These are phyloP conservation scores for Pulveroboletus ravenelii DNA, from an alignment of 768 basidiomycete species.

Conservation along the genomic window DNA sequence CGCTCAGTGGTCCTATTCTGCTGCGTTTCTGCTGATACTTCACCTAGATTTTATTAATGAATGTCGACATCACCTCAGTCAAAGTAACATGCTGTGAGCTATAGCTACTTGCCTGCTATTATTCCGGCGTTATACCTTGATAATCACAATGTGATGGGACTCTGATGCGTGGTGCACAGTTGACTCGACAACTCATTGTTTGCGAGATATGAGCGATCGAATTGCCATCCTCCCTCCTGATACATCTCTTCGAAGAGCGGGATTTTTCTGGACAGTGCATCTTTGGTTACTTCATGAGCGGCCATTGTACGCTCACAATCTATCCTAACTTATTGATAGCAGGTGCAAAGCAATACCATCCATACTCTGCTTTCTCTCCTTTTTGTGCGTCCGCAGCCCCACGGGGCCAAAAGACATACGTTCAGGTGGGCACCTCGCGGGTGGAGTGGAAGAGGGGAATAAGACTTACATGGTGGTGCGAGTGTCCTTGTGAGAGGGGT, in stretches of 20 bases:
- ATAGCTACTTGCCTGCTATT: slow-evolving; percentile 1
- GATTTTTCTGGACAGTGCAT: slow-evolving; percentile 82
- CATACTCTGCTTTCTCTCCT: slow-evolving; percentile 89
- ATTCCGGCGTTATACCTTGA: slow-evolving; percentile 8
- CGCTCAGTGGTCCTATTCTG: not conserved
- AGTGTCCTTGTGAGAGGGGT: slow-evolving; percentile 68
- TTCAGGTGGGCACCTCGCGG: slow-evolving; percentile 78
- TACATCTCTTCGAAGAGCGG: slow-evolving; percentile 33
- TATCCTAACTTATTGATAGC: slow-evolving; percentile 55
- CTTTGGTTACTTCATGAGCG: slow-evolving; percentile 97
- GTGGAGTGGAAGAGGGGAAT: slow-evolving; percentile 72
- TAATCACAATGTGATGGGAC: not conserved
- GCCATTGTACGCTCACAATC: slow-evolving; percentile 89
- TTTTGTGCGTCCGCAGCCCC: slow-evolving; percentile 78
- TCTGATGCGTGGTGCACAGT: not conserved
- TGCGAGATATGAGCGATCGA: too few species aligned
- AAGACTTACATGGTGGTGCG: slow-evolving; percentile 63
- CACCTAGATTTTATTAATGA: not conserved
- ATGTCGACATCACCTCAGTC: not conserved
- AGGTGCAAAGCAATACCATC: slow-evolving; percentile 65
- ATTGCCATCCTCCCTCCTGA: too few species aligned
- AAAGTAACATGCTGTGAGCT: not conserved
- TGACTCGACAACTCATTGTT: too few species aligned
- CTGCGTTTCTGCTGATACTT: not conserved
- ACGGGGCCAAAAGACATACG: slow-evolving; percentile 82